Evolutionary conservation across 257 asterid genomes (phyloP), one percentile per base, ranked within the genome.

Genomic region (Marsdenia floribunda): DNA sequence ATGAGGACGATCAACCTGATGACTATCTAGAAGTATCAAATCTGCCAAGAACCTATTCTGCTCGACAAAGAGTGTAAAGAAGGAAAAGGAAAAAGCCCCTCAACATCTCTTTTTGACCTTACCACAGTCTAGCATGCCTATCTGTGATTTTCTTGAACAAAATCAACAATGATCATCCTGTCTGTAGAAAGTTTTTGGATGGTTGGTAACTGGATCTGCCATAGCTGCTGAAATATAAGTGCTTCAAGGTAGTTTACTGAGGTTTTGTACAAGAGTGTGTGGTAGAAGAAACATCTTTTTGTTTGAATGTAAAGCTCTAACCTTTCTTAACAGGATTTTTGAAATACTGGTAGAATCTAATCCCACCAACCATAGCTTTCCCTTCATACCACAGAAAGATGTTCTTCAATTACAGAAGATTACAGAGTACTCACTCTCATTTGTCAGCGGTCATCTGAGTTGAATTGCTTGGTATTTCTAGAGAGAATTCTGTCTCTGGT

Each of bases 1-100:
- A 93, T 35, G 97, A 92, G 16, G 99, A 94, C 65, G 97, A 89
- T 40, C 97, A 93, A 73, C 80, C 91, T n/a, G 97, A 87, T 16
- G 87, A 87, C 61, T 90, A 90, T 77, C 83, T 73, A 50, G 96
- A 90, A 83, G 91, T 67, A 67, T 86, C 89, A 15, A 73, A 49
- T 72, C 5, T 73, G 66, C 52, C 83, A 0, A 87, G 76, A 35
- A 80, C 87, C 16, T 67, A 81, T 73, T 84, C 92, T 57, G 74
- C 90, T 70, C 85, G 90, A 73, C 96, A 83, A 79, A 86, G 96
- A 83, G 79, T 82, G 80, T 89, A 81, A 86, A 64, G 9, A 42
- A 42, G 6, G 6, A 38, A 38, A 38, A 38, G 6, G 6, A 38
- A 38, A 38, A 65, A 38, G 15, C 49, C 50, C 76, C 58, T 16